Evolutionary conservation across 2,329 filamentous ascomycete genomes (phyloP).

Genomic region (Monilinia fructigena): DNA sequence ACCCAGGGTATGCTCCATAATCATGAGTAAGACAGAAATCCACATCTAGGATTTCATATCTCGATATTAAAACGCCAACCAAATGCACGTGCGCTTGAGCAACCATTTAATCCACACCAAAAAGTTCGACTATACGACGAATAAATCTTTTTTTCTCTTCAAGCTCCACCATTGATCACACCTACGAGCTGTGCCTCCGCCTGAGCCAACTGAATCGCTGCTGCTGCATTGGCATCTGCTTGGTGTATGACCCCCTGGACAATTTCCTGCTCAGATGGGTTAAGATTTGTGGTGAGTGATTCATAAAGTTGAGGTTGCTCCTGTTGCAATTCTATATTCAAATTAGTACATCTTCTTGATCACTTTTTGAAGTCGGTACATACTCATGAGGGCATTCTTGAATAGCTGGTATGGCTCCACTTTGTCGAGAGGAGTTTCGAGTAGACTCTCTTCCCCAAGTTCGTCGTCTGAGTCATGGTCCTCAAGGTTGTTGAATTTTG

Average conservation of each 20-base stretch:
- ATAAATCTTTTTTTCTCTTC: conserved; percentile 24
- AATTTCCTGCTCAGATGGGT: conserved; percentile 75
- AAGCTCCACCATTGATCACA: conserved; percentile 35
- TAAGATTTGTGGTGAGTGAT: conserved; percentile 74
- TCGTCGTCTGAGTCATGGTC: conserved; percentile 78
- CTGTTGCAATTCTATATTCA: conserved; percentile 71
- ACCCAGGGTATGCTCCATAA: conserved; percentile 22
- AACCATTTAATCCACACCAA: conserved; percentile 28
- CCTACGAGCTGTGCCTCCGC: conserved; percentile 25
- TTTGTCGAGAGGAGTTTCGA: conserved; percentile 93
- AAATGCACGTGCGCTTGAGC: conserved; percentile 34
- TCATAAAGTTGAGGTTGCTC: conserved; percentile 88
- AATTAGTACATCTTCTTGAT: conserved; percentile 21
- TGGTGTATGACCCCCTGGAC: conserved; percentile 69
- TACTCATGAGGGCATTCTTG: conserved; percentile 78
- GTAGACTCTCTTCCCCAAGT: conserved; percentile 85
- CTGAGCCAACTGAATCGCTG: conserved; percentile 29
- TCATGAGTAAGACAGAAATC: conserved; percentile 20
- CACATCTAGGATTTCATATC: conserved; percentile 19
- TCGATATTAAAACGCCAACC: conserved; percentile 23
- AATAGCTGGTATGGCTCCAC: conserved; percentile 93
- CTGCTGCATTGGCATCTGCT: conserved; percentile 35
- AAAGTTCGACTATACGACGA: conserved; percentile 16
- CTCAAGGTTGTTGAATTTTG: conserved; percentile 73
- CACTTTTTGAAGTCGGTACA: conserved; percentile 40